A percentile compares a stretch with the other conserved stretches of the same genome.
Evolutionary conservation across 306 rosid genomes (phyloP).

Genomic region (Pueraria montana): DNA sequence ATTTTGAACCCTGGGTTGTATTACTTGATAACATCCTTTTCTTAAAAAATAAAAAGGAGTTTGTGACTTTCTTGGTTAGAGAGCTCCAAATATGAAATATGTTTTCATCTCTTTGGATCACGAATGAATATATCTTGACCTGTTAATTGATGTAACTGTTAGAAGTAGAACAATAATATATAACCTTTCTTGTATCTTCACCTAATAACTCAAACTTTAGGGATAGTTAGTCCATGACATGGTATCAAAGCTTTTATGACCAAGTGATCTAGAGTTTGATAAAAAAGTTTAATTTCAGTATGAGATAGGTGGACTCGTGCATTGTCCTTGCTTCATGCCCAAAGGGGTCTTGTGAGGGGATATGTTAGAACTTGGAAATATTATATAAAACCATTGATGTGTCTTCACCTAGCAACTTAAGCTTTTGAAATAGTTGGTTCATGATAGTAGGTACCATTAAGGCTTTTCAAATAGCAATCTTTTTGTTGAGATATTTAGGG

Average conservation of each 20-base stretch:
- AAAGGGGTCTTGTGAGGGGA: not conserved
- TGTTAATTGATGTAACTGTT: not conserved
- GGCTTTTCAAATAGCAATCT: not conserved
- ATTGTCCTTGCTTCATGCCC: not conserved
- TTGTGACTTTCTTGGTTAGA: slow-evolving; percentile 36
- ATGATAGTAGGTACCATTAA: slow-evolving; percentile 23
- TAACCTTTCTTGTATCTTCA: not conserved
- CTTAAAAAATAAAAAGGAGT: slow-evolving; percentile 17
- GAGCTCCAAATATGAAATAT: slow-evolving; percentile 20
- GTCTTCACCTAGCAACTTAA: not conserved
- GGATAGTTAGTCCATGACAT: not conserved
- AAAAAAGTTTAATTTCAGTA: not conserved
- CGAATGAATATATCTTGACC: not conserved
- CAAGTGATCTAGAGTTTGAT: not conserved
- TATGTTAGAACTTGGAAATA: not conserved
- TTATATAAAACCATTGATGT: not conserved
- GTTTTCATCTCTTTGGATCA: slow-evolving; percentile 35
- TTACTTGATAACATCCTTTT: slow-evolving; percentile 42
- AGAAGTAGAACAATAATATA: not conserved
- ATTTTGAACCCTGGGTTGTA: slow-evolving; percentile 22
- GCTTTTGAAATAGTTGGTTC: not conserved
- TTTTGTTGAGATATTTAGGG: not conserved
- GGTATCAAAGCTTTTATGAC: not conserved
- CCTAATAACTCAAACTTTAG: not conserved
- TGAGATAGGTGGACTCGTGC: not conserved